Evolutionary conservation across 2,329 filamentous ascomycete species (phyloP).

Genomic region (Talaromyces sp.): DNA sequence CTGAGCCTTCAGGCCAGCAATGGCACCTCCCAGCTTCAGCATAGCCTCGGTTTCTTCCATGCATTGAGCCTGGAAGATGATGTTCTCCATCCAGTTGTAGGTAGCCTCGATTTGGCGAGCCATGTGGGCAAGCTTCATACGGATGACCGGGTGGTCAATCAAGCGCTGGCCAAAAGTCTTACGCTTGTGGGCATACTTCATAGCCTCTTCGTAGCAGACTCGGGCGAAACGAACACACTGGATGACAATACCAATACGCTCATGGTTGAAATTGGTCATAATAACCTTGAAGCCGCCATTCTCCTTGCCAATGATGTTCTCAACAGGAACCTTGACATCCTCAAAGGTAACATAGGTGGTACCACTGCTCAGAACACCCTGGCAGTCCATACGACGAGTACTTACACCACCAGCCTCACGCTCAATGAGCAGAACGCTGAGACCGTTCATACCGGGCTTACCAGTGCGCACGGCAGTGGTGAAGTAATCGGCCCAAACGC

Average conservation of each 20-base stretch:
- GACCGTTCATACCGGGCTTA: constrained; percentile 85
- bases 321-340: constrained; percentile 98
- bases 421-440: constrained; percentile 90
- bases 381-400: constrained; percentile 96
- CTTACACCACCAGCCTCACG: constrained; percentile 79
- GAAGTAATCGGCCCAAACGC: constrained; percentile 96
- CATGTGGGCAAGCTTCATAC: constrained; percentile 98
- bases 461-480: constrained; percentile 93
- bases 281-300: constrained; percentile 98
- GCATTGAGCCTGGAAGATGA: constrained; percentile 88
- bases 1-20: constrained; percentile 92
- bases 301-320: constrained; percentile 96
- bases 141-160: constrained; percentile 95
- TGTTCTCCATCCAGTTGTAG: constrained; percentile 95
- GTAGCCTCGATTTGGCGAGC: constrained; percentile 94
- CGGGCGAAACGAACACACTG: constrained; percentile 93
- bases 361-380: constrained; percentile 92
- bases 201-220: constrained; percentile 93
- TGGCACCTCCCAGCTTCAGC: constrained; percentile 91
- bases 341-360: constrained; percentile 98
- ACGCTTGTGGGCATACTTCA: constrained; percentile 97
- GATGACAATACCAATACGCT: constrained; percentile 98
- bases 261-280: constrained; percentile 99
- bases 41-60: constrained; percentile 97
- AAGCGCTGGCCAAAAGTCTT: constrained; percentile 95